Evolutionary conservation across 768 basidiomycete species (phyloP), one percentile per base, ranked within the genome.

Genomic region (Hortiboletus campestris): DNA sequence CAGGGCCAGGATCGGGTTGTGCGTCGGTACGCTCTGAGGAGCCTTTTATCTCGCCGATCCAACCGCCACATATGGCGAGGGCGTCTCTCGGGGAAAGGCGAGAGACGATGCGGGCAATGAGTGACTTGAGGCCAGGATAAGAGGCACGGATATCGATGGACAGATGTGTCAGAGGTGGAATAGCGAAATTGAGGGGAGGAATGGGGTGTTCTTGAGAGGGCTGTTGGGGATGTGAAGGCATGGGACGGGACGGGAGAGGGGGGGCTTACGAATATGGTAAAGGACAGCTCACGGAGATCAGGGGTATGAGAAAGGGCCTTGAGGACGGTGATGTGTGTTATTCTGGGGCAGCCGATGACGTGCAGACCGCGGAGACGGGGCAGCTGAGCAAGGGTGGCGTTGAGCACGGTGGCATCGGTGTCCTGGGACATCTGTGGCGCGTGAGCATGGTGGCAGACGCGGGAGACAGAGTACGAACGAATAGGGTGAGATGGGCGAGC

Each of bases 351-450:
- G 5, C 75, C 76, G 29, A 88, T 65, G 28, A 90, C 67, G 66
- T 89, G 85, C 4, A 91, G 74, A 6, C 80, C 81, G 10, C 71
- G 69, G 11, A 91, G 75, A 28, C 72, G 69, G 0, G 86, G 82
- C 0, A 89, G 74, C 8, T 81, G 74, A 16, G 63, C 47, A 11
- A 89, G 68, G 3, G 76, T 76, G 31, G 71, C 53, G 40, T 79
- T 76, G 40, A 90, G 73, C 6, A 85, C 72, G 35, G 62, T 61
- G 39, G 78, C 76, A 63, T 86, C 84, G 34, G 87, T 66, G 20
- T 84, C 79, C 36, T 72, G 76, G 4, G 81, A 77, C 74, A 78
- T 79, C 89, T 91, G 60, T 16, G 17, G 34, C 1, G 40, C 0
- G 20, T 57, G 42, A 59, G 29, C 12, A 13, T 16, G n/a, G 17